A percentile compares a stretch with the other conserved stretches of the same genome.
Conservation (phyloP, 169 alveolate genomes). For the Cyclospora cayetanensis region DNA sequence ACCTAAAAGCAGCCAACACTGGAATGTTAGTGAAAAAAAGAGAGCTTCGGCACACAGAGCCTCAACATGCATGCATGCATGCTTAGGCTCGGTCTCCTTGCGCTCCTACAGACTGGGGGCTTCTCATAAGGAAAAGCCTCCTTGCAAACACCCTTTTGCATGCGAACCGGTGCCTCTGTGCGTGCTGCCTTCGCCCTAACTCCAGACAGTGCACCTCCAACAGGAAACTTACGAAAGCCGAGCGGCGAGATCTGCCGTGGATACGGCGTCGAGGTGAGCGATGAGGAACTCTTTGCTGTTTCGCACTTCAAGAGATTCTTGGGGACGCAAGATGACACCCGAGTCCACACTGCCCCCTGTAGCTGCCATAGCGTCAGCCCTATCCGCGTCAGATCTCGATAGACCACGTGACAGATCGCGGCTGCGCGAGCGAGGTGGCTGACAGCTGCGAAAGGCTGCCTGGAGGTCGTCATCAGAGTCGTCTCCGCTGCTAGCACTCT, state of each 20-base stretch:
- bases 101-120: too few species aligned
- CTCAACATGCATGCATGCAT: too few species aligned
- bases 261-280: background rate
- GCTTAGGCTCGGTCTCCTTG: too few species aligned
- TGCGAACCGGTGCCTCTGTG: background rate
- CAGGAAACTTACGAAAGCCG: background rate
- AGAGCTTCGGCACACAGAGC: too few species aligned
- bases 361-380: background rate
- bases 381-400: background rate
- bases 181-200: background rate
- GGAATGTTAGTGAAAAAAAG: too few species aligned
- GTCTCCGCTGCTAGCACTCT: background rate
- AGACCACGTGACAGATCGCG: background rate
- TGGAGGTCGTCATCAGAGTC: background rate
- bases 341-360: background rate
- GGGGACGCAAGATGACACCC: background rate
- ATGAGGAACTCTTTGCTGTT: constrained; percentile 34
- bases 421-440: background rate
- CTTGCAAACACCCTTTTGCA: background rate
- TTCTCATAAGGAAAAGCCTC: too few species aligned
- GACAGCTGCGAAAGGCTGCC: background rate
- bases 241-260: background rate
- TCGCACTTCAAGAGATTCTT: background rate
- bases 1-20: too few species aligned
- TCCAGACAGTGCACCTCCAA: background rate